phyloP scores from a whole-genome alignment of 257 asterid genomes.

The Jacaranda mimosifolia region DNA sequence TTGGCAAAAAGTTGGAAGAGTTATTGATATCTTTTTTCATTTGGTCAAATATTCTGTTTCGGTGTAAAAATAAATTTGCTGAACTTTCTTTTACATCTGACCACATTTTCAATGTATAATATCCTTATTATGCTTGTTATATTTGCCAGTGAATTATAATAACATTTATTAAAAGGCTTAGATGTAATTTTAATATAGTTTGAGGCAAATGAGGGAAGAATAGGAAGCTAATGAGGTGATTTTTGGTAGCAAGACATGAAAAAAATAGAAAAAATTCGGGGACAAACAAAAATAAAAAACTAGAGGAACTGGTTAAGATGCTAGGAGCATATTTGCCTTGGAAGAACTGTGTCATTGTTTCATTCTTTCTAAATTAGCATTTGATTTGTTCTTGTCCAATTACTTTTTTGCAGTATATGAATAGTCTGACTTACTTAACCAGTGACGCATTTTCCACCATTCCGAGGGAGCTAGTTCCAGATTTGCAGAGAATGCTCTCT shows the following conservation, averaged over 20 bases:
- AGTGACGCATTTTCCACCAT: slow-evolving; percentile 79
- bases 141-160: not conserved
- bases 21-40: not conserved
- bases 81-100: not conserved
- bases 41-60: not conserved
- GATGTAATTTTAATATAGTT: too few relatives aligned
- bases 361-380: slow-evolving; percentile 12
- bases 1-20: slow-evolving; percentile 2
- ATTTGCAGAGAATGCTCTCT: slow-evolving; percentile 89
- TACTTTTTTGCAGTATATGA: slow-evolving; percentile 79
- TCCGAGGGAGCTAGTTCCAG: slow-evolving; percentile 81
- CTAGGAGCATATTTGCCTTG: slow-evolving; percentile 8
- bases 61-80: not conserved
- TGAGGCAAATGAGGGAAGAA: not conserved
- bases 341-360: slow-evolving; percentile 3
- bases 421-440: slow-evolving; percentile 87
- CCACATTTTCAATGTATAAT: not conserved
- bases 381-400: slow-evolving; percentile 34
- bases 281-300: not conserved
- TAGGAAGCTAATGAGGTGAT: not conserved
- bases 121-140: not conserved
- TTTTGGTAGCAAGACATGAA: slow-evolving; percentile 1
- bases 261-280: slow-evolving; percentile 8
- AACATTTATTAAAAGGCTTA: not conserved
- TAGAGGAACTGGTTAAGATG: slow-evolving; percentile 8